Percentiles rank a stretch among this genome's conserved stretches.
Conservation (phyloP, 306 rosid species). For the Luffa acutangula region DNA sequence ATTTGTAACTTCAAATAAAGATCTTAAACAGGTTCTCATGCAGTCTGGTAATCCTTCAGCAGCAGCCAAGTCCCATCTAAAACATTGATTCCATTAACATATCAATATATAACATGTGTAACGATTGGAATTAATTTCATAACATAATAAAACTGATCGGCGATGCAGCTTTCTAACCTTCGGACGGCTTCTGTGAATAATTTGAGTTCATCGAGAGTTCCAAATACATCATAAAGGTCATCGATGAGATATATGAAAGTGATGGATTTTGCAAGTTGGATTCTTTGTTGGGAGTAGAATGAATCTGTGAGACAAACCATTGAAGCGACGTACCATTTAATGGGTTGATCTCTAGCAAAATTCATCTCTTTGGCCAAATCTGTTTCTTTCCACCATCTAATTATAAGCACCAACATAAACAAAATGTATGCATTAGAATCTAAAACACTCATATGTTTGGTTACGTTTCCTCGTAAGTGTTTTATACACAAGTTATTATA, state of each 20-base stretch:
- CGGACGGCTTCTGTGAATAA: conserved; percentile 43
- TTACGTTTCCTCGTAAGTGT: too few relatives aligned
- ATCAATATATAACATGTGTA: background rate
- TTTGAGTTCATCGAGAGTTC: conserved; percentile 42
- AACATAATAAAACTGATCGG: background rate
- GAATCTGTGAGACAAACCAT: conserved; percentile 44
- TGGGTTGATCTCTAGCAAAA: conserved; percentile 51
- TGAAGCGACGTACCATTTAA: conserved; percentile 62
- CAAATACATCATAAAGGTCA: conserved; percentile 57
- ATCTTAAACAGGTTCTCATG: conserved; percentile 46
- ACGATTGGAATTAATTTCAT: background rate
- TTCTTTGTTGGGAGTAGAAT: conserved; percentile 33
- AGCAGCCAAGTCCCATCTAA: conserved; percentile 47
- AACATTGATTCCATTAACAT: background rate
- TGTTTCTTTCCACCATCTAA: conserved; percentile 54
- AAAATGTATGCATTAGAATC: background rate
- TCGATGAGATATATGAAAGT: conserved; percentile 53
- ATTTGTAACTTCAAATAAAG: conserved; percentile 32
- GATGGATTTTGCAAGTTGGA: conserved; percentile 60
- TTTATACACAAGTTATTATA: too few relatives aligned
- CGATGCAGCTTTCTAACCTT: conserved; percentile 18
- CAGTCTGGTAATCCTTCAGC: conserved; percentile 33
- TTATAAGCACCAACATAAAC: background rate
- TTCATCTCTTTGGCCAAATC: conserved; percentile 40
- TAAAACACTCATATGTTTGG: too few relatives aligned